Base-by-base conservation (phyloP, 129 eudicot genomes). In the Apium graveolens region DNA sequence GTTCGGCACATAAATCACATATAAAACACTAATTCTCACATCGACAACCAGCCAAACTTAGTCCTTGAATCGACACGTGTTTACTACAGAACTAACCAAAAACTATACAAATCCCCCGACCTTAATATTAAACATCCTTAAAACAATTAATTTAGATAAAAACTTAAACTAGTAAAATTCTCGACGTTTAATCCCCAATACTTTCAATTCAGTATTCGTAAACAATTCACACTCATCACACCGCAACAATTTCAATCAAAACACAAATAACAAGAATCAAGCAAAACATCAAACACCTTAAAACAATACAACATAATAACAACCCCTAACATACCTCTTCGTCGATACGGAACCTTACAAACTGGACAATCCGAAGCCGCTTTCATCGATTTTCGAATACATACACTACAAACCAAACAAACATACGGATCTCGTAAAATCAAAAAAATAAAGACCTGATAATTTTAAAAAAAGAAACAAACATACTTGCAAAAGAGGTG, bases 401-500 rank as follows among this genome's bases (percentile, higher is more conserved):
- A 96, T 16, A 46, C 74, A 82, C 97, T 96, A 91, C 78, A 82
- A 78, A 70, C 11, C 3, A 71, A 9, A 65, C 13, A 31, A 85
- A 72, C 4, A 70, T 26, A 78, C 12, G 4, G 4, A 32, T 68
- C 66, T 21, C 29, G 66, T 3, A 48, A 48, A 48, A 17, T 48
- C 55, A 7, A 48, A 17, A 48, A 48, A 4, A 12, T 16, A 48
- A 5, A 4, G 18, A 5, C 16, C 16, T n/a, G 26, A 1, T 8
- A 26, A 10, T 20, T 5, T 62, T 38, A 76, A 41, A 7, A 7
- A 1, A 21, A 18, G 5, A 53, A 5, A 3, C 1, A 20, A 45
- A 44, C 90, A 85, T 86, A 96, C 99, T 84, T 83, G 99, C 99
- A 95, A 84, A 96, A 96, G n/a, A 89, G 91, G 83, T 96, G 99